phyloP scores from a whole-genome alignment of 2,329 filamentous ascomycete species.

The Stagonosporopsis vannaccii region DNA sequence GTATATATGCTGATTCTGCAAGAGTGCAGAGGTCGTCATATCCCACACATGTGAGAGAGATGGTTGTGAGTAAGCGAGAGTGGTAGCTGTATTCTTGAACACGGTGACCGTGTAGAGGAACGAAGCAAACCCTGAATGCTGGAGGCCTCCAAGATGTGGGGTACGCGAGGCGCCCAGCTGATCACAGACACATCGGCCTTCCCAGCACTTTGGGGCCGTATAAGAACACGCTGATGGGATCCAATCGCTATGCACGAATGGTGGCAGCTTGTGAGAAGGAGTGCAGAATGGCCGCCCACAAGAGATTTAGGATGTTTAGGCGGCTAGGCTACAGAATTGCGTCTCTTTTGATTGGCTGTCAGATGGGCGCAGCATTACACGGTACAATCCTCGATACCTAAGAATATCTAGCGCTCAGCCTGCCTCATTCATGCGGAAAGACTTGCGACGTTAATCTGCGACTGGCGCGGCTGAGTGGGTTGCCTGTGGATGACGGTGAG shows the following conservation, averaged over 20 bases:
- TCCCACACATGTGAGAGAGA: too few species aligned
- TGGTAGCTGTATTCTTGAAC: too few species aligned
- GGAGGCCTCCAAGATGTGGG: conserved; percentile 15
- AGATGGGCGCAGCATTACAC: conserved; percentile 13
- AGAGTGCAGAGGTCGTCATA: too few species aligned
- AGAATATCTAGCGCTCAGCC: conserved; percentile 17
- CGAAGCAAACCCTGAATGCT: background rate
- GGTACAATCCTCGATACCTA: conserved; percentile 15
- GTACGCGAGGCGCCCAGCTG: background rate
- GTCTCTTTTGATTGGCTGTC: conserved; percentile 2
- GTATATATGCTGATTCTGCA: too few species aligned
- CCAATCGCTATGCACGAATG: conserved; percentile 1
- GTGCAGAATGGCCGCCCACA: conserved; percentile 8
- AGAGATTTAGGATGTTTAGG: background rate
- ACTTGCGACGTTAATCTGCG: conserved; percentile 16
- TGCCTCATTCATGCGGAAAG: conserved; percentile 17
- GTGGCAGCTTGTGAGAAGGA: conserved; percentile 1
- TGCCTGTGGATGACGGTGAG: conserved; percentile 19
- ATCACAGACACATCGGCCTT: background rate
- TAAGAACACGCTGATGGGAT: conserved; percentile 7
- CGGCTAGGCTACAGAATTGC: conserved; percentile 5
- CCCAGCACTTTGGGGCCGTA: conserved; percentile 1
- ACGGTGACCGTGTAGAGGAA: background rate
- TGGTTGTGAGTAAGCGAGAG: too few species aligned
- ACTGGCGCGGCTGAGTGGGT: conserved; percentile 20